A percentile compares a stretch with the other conserved stretches of the same genome.
Evolutionary conservation across 2,329 filamentous ascomycete genomes (phyloP).

Genomic region (Penicillium sp.): DNA sequence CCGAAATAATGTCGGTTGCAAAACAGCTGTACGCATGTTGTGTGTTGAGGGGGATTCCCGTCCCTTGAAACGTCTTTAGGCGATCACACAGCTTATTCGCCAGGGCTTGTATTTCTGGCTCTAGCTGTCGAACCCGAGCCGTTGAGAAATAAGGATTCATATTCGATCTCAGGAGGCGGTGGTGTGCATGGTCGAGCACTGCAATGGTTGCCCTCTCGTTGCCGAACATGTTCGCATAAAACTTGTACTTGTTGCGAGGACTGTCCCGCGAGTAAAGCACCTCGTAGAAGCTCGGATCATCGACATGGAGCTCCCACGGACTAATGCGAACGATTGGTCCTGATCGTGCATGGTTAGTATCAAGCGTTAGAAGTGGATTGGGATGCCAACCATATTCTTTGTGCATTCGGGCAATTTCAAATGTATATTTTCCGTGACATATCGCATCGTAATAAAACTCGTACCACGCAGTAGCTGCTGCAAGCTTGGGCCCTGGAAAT

Average conservation of each 20-base stretch:
- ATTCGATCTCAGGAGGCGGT: constrained; percentile 28
- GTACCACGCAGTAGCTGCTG: constrained; percentile 25
- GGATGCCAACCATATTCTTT: constrained; percentile 25
- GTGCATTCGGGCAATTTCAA: constrained; percentile 23
- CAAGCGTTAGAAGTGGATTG: constrained; percentile 10
- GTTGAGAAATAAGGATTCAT: constrained; percentile 36
- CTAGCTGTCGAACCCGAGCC: constrained; percentile 23
- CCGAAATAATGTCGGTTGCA: constrained; percentile 45
- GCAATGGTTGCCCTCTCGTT: constrained; percentile 29
- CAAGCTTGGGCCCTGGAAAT: constrained; percentile 31
- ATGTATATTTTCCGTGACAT: constrained; percentile 21
- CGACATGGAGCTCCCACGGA: constrained; percentile 31
- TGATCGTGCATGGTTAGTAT: too few relatives aligned
- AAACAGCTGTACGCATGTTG: constrained; percentile 37
- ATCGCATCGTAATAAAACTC: constrained; percentile 28
- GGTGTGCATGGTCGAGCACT: constrained; percentile 26
- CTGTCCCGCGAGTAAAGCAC: constrained; percentile 27
- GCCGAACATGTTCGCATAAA: constrained; percentile 26
- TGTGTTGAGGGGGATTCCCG: constrained; percentile 19
- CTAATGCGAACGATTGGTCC: constrained; percentile 32
- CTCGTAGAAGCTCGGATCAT: constrained; percentile 27
- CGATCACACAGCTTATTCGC: constrained; percentile 24
- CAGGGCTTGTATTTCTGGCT: constrained; percentile 21
- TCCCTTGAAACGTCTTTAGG: constrained; percentile 18
- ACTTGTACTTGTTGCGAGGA: constrained; percentile 28